Conservation (phyloP, 441 rosid genomes). For the Erodium texanum region DNA sequence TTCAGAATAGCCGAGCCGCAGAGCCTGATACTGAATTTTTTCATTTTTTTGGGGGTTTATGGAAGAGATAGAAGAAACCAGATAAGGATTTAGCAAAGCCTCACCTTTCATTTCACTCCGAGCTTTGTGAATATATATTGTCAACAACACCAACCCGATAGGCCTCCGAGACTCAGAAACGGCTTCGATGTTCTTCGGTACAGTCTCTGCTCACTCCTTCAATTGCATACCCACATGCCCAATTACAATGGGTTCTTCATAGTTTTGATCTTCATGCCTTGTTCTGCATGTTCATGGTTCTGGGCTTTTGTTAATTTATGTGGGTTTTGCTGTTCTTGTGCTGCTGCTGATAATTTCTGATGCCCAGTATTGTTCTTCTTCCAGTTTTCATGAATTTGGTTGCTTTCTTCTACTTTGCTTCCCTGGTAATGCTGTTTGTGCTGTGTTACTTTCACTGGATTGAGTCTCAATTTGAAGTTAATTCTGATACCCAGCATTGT, state of each 20-base stretch:
- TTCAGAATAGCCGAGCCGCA: slow-evolving; percentile 3
- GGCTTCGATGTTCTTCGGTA: background rate
- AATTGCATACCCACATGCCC: background rate
- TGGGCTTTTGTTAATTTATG: background rate
- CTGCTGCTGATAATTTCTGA: background rate
- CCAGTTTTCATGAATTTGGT: background rate
- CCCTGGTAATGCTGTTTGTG: too few species aligned
- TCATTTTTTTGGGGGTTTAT: background rate
- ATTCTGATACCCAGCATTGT: too few species aligned
- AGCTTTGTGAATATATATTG: slow-evolving; percentile 1
- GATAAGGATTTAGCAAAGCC: slow-evolving; percentile 41
- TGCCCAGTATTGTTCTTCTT: background rate
- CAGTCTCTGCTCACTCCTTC: background rate
- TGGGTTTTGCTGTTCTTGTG: background rate
- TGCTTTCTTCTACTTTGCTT: too few species aligned
- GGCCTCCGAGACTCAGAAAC: background rate
- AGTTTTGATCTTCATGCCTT: background rate
- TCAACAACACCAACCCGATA: background rate
- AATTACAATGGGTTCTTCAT: background rate
- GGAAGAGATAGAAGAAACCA: slow-evolving; percentile 10
- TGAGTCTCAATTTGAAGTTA: too few species aligned
- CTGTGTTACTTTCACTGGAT: too few species aligned
- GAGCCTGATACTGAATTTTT: background rate
- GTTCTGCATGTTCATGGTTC: background rate
- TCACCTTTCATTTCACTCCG: slow-evolving; percentile 36